Conservation (phyloP, 129 eudicot species). For the Escallonia rubra region DNA sequence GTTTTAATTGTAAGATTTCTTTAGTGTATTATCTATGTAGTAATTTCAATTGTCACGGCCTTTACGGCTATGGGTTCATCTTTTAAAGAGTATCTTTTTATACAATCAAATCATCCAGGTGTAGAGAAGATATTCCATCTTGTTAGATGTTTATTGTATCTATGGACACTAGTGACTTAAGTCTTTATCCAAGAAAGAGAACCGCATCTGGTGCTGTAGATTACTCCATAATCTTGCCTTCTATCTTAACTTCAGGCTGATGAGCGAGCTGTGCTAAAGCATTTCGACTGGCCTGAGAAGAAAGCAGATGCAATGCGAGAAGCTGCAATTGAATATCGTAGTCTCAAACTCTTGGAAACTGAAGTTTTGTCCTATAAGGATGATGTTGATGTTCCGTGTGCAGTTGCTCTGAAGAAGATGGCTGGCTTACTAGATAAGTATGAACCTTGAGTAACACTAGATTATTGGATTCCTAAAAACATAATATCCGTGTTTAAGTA, state of each 20-base stretch:
- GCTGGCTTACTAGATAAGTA: slow-evolving; percentile 26
- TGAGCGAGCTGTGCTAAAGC: slow-evolving; percentile 30
- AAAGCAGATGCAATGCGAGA: slow-evolving; percentile 35
- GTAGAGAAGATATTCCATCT: too few relatives aligned
- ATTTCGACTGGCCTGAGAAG: slow-evolving; percentile 35
- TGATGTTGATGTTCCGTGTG: slow-evolving; percentile 6
- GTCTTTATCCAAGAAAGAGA: too few relatives aligned
- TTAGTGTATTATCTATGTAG: too few relatives aligned
- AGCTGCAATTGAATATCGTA: slow-evolving; percentile 32
- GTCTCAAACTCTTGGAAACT: slow-evolving; percentile 21
- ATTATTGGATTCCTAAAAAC: background rate
- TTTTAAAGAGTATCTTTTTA: too few relatives aligned
- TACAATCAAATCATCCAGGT: too few relatives aligned
- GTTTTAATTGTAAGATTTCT: too few relatives aligned
- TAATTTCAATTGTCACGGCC: too few relatives aligned
- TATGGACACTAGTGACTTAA: too few relatives aligned
- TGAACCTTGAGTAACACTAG: background rate
- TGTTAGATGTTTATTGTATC: too few relatives aligned
- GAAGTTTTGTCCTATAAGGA: slow-evolving; percentile 26
- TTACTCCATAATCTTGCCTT: background rate
- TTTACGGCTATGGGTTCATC: too few relatives aligned
- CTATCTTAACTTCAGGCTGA: slow-evolving; percentile 19
- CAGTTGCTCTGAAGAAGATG: slow-evolving; percentile 25
- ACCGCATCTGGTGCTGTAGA: too few relatives aligned
- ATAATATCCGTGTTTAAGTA: background rate